phyloP scores from a whole-genome alignment of 306 rosid genomes.

The Malus fusca region DNA sequence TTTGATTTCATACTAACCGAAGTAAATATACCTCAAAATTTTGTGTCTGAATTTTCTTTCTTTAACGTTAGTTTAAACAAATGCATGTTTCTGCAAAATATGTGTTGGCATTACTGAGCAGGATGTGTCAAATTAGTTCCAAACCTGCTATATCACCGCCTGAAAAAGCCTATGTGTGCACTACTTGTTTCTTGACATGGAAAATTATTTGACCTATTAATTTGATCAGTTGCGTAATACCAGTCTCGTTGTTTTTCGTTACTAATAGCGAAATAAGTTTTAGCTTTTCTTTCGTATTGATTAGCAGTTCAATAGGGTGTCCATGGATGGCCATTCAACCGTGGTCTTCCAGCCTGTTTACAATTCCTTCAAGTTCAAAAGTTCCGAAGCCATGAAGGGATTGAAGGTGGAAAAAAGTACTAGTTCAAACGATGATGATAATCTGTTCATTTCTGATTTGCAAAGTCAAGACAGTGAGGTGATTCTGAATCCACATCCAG shows the following conservation, averaged over 20 bases:
- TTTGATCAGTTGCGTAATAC: background rate
- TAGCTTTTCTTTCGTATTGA: background rate
- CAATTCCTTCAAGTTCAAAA: slow-evolving; percentile 29
- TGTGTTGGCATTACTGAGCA: background rate
- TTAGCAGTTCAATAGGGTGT: slow-evolving; percentile 3
- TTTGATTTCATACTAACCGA: background rate
- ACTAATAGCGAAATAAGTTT: background rate
- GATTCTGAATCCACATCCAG: background rate
- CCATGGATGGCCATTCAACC: slow-evolving; percentile 20
- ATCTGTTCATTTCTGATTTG: background rate
- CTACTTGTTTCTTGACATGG: background rate
- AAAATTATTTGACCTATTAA: background rate
- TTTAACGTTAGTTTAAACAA: background rate
- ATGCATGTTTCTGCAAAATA: background rate
- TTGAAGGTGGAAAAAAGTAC: background rate
- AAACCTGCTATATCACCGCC: no score
- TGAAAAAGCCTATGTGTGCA: no score
- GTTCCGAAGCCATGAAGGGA: slow-evolving; percentile 8
- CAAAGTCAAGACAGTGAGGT: background rate
- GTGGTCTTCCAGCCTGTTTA: slow-evolving; percentile 14
- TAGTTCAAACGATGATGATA: background rate
- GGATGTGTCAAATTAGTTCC: background rate
- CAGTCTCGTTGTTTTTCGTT: background rate
- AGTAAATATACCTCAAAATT: background rate
- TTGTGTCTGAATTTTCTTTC: background rate